A percentile compares a stretch with the other conserved stretches of the same genome.
Evolutionary conservation across 148 eudicot genomes (phyloP).

Genomic region (Spergularia marina): DNA sequence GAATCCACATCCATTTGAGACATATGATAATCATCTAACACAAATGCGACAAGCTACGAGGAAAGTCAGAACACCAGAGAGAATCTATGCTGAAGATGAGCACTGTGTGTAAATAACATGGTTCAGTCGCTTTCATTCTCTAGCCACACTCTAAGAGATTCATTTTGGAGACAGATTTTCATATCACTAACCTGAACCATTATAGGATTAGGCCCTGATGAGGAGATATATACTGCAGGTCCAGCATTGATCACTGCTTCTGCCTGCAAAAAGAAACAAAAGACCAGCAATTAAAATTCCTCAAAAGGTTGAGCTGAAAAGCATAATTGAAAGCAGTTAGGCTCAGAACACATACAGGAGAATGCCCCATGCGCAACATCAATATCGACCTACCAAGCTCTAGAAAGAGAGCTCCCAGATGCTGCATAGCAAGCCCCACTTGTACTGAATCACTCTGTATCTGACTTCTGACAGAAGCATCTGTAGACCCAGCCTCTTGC

Average conservation of each 20-base stretch:
- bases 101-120: background rate
- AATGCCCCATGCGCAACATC: conserved; percentile 81
- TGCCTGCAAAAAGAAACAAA: conserved; percentile 47
- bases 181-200: conserved; percentile 90
- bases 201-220: conserved; percentile 86
- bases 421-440: conserved; percentile 80
- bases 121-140: background rate
- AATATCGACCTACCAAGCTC: conserved; percentile 93
- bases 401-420: conserved; percentile 83
- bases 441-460: conserved; percentile 69
- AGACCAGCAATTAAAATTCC: conserved; percentile 5
- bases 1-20: background rate
- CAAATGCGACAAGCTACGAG: background rate
- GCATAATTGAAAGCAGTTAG: background rate
- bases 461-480: conserved; percentile 61
- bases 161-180: background rate
- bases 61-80: background rate
- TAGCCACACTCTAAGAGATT: background rate
- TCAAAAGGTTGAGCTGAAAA: background rate
- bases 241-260: conserved; percentile 86
- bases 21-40: background rate
- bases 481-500: conserved; percentile 62
- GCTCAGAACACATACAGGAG: conserved; percentile 57
- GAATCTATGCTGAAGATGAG: background rate
- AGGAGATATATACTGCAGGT: conserved; percentile 89